phyloP scores from a whole-genome alignment of 2,329 filamentous ascomycete species.

The Verruconis gallopava region DNA sequence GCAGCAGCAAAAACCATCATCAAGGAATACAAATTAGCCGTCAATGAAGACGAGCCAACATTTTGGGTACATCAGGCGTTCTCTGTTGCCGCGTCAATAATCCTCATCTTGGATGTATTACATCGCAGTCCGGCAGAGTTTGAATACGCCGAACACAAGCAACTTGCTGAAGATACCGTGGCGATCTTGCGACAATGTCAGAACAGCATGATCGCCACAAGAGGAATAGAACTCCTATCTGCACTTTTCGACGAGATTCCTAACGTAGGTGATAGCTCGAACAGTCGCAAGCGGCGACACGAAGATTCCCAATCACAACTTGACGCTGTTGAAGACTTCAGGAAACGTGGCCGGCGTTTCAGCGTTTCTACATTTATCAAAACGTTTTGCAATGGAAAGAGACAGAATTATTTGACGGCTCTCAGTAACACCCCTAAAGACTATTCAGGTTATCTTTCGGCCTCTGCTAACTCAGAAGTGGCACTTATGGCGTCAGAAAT shows the following conservation, averaged over 20 bases:
- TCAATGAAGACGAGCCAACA: slow-evolving; percentile 26
- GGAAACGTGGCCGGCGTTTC: background rate
- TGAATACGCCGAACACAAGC: slow-evolving; percentile 23
- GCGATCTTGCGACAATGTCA: slow-evolving; percentile 12
- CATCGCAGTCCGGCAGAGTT: slow-evolving; percentile 18
- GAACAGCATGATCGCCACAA: slow-evolving; percentile 6
- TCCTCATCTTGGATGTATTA: slow-evolving; percentile 26
- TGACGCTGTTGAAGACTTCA: background rate
- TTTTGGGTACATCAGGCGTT: slow-evolving; percentile 33
- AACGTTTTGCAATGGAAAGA: background rate
- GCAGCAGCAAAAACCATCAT: slow-evolving; percentile 29
- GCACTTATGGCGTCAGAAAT: too few species aligned
- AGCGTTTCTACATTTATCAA: slow-evolving; percentile 1
- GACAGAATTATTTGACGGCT: background rate
- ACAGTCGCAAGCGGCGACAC: background rate
- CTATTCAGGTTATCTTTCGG: too few species aligned
- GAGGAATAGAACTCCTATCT: slow-evolving; percentile 3
- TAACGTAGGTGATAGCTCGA: background rate
- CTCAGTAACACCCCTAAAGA: too few species aligned
- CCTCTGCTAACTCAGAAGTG: too few species aligned
- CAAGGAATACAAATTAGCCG: slow-evolving; percentile 23
- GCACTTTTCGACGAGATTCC: background rate
- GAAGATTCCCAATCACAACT: background rate
- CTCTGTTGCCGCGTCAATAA: slow-evolving; percentile 27
- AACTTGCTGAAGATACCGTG: slow-evolving; percentile 23